A percentile compares a stretch with the other conserved stretches of the same genome.
phyloP scores from a whole-genome alignment of 2,329 filamentous ascomycete genomes.

The Sclerotinia spermophila region DNA sequence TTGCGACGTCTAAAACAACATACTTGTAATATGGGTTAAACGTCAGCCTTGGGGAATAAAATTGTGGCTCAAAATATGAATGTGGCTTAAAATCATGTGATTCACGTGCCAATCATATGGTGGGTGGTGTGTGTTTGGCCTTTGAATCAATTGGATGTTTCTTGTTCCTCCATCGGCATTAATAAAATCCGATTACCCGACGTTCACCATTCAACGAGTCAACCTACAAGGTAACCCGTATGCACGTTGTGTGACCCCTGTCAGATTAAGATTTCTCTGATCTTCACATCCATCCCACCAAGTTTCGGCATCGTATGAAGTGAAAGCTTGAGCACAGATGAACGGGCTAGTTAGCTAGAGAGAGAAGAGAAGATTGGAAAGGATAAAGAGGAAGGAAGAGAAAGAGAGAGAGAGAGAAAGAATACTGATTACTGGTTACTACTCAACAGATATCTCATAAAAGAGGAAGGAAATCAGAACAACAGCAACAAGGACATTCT shows the following conservation, averaged over 20 bases:
- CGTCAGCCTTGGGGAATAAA: background rate
- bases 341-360: background rate
- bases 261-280: too few relatives aligned
- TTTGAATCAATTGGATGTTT: too few relatives aligned
- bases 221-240: too few relatives aligned
- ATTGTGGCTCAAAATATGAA: background rate
- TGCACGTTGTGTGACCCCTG: too few relatives aligned
- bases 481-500: background rate
- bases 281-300: constrained; percentile 10
- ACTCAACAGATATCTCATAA: background rate
- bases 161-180: background rate
- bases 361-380: background rate
- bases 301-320: constrained; percentile 18
- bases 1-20: background rate
- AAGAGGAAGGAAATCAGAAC: background rate
- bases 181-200: background rate
- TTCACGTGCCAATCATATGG: background rate
- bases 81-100: background rate
- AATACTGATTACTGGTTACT: too few relatives aligned
- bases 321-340: constrained; percentile 7
- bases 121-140: too few relatives aligned
- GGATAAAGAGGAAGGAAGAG: background rate
- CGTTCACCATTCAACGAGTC: background rate
- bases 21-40: too few relatives aligned
- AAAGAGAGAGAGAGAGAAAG: background rate